Conservation (phyloP, 331 rosid species). For the Acacia pycnantha region DNA sequence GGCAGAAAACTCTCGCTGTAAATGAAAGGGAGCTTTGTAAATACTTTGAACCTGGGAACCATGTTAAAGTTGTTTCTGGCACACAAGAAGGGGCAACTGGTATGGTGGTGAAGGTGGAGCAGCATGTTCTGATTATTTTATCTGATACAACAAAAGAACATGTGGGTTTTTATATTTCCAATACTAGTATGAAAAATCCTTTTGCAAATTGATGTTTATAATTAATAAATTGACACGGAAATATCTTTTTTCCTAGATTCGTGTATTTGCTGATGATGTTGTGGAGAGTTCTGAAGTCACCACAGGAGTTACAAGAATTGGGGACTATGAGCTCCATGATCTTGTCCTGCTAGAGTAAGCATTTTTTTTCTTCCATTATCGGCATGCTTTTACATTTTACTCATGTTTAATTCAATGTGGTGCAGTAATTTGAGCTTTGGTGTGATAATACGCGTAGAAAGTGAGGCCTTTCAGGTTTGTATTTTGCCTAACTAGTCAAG, state of each 20-base stretch:
- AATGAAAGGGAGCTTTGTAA: constrained; percentile 90
- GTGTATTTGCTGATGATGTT: constrained; percentile 99
- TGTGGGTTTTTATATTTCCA: constrained; percentile 50
- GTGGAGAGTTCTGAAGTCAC: constrained; percentile 99
- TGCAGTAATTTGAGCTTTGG: constrained; percentile 94
- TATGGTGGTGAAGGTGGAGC: constrained; percentile 98
- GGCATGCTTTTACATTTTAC: neutral
- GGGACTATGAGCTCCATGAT: constrained; percentile 95
- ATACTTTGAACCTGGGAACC: constrained; percentile 96
- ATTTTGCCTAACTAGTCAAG: neutral
- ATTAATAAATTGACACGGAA: constrained; percentile 23
- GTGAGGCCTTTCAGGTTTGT: constrained; percentile 93
- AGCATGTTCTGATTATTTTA: constrained; percentile 88
- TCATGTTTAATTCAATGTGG: constrained; percentile 30
- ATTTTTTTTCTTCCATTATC: constrained; percentile 14
- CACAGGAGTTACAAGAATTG: constrained; percentile 86
- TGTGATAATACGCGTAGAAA: constrained; percentile 90
- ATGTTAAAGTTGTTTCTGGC: constrained; percentile 94
- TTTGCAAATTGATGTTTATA: constrained; percentile 1
- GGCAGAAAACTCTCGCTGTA: constrained; percentile 79
- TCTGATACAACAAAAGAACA: constrained; percentile 97
- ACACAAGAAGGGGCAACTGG: constrained; percentile 98
- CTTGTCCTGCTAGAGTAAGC: constrained; percentile 93
- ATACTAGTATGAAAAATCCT: neutral
- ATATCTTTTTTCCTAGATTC: constrained; percentile 55